Evolutionary conservation across 1,139 yeast genomes (phyloP).

Genomic region (Blastobotrys aristatus): DNA sequence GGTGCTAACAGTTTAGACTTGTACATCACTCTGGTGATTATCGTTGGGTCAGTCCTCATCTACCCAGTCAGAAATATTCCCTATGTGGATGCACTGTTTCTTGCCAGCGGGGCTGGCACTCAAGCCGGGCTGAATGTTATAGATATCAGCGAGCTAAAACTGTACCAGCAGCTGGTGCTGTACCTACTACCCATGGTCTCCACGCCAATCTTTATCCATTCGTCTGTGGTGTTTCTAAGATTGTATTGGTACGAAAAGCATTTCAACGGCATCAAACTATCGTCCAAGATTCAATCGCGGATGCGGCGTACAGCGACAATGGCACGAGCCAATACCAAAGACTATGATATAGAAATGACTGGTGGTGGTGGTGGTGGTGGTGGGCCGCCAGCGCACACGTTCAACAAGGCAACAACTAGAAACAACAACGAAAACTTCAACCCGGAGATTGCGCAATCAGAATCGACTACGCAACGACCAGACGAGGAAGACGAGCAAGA

Average conservation of each 20-base stretch:
- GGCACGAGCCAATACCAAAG: conserved; percentile 38
- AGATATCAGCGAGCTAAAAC: conserved; percentile 52
- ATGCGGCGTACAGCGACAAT: conserved; percentile 79
- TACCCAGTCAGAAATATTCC: conserved; percentile 61
- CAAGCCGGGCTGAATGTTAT: conserved; percentile 90
- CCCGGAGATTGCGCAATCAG: background rate
- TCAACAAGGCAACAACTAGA: background rate
- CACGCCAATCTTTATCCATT: conserved; percentile 87
- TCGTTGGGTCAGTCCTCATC: conserved; percentile 65
- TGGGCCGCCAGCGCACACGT: background rate
- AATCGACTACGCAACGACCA: background rate
- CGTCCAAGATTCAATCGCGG: conserved; percentile 66
- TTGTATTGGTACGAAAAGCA: conserved; percentile 85
- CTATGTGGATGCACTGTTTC: conserved; percentile 77
- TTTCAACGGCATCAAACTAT: conserved; percentile 73
- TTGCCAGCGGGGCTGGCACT: conserved; percentile 71
- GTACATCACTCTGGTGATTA: conserved; percentile 28
- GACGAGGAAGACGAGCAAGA: too few relatives aligned
- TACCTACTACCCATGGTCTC: conserved; percentile 50
- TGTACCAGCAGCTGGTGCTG: conserved; percentile 67
- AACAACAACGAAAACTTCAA: background rate
- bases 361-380: background rate
- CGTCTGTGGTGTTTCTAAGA: conserved; percentile 71
- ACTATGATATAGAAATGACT: background rate
- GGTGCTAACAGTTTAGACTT: conserved; percentile 29